These are phyloP conservation scores for Aspergillus sergii DNA, from an alignment of 2,329 filamentous ascomycete genomes.

Conservation along the genomic window DNA sequence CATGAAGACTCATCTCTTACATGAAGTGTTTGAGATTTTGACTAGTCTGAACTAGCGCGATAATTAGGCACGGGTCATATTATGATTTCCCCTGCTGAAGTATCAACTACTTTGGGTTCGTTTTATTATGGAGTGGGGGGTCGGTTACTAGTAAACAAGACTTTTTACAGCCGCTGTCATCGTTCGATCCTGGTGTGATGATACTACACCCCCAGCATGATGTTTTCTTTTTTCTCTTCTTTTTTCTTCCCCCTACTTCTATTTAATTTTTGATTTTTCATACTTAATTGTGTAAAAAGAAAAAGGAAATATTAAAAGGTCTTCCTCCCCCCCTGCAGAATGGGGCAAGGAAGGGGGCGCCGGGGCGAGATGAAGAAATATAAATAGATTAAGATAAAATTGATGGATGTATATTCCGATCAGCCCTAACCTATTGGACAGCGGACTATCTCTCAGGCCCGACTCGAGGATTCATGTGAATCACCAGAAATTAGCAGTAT, in stretches of 20 bases:
- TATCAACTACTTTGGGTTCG: background rate
- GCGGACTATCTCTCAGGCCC: background rate
- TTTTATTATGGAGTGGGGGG: background rate
- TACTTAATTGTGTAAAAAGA: too few species aligned
- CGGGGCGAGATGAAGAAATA: background rate
- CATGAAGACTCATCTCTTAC: constrained; percentile 18
- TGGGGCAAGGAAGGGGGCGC: background rate
- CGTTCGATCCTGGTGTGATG: background rate
- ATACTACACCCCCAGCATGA: background rate
- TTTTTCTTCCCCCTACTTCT: background rate
- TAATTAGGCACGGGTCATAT: background rate
- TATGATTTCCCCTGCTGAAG: background rate
- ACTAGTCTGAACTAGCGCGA: constrained; percentile 12
- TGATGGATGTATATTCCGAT: background rate
- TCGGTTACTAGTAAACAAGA: background rate
- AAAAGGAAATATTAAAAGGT: background rate
- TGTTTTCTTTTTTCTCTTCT: background rate
- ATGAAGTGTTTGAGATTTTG: constrained; percentile 21
- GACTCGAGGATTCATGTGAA: background rate
- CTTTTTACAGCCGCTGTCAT: constrained; percentile 1
- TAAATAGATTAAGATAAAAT: background rate
- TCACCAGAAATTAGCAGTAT: background rate
- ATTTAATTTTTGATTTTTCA: background rate
- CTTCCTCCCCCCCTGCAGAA: background rate
- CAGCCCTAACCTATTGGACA: background rate